Conservation (phyloP, 306 rosid species). For the Macrotyloma uniflorum region DNA sequence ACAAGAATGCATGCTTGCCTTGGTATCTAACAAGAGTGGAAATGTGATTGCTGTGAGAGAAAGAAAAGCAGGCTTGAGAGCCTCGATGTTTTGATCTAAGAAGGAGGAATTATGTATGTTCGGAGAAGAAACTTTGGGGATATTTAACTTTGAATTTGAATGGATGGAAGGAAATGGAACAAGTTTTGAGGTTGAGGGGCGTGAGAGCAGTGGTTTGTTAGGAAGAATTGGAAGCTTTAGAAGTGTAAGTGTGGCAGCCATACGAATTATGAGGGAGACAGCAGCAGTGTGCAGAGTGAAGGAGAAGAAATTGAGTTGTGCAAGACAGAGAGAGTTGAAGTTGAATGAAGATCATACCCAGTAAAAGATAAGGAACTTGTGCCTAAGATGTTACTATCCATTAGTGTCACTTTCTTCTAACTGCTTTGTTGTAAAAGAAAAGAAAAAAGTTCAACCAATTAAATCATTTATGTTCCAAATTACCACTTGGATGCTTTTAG, state of each 20-base stretch:
- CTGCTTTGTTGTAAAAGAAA: neutral
- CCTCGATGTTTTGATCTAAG: slow-evolving; percentile 28
- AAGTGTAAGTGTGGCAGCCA: slow-evolving; percentile 80
- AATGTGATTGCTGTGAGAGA: slow-evolving; percentile 68
- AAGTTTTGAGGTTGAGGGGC: slow-evolving; percentile 37
- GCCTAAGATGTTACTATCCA: neutral
- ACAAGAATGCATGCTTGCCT: slow-evolving; percentile 36
- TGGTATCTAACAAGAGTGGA: slow-evolving; percentile 59
- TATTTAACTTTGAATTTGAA: slow-evolving; percentile 47
- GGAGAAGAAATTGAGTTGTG: neutral
- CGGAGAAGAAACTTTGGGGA: neutral
- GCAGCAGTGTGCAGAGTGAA: neutral
- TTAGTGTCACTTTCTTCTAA: neutral
- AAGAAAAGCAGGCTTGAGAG: slow-evolving; percentile 57
- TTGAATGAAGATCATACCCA: neutral
- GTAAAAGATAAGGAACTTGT: slow-evolving; percentile 33
- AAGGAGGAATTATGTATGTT: slow-evolving; percentile 20
- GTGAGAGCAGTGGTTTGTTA: slow-evolving; percentile 30
- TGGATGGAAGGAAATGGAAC: slow-evolving; percentile 36
- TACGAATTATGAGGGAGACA: neutral
- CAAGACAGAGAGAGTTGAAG: neutral
- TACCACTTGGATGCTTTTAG: too few species aligned
- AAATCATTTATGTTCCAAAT: neutral
- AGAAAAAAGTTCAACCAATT: neutral
- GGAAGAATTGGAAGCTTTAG: slow-evolving; percentile 52